These are phyloP conservation scores for Aphanoascus verrucosus DNA, from an alignment of 2,329 filamentous ascomycete species.

Conservation along the genomic window DNA sequence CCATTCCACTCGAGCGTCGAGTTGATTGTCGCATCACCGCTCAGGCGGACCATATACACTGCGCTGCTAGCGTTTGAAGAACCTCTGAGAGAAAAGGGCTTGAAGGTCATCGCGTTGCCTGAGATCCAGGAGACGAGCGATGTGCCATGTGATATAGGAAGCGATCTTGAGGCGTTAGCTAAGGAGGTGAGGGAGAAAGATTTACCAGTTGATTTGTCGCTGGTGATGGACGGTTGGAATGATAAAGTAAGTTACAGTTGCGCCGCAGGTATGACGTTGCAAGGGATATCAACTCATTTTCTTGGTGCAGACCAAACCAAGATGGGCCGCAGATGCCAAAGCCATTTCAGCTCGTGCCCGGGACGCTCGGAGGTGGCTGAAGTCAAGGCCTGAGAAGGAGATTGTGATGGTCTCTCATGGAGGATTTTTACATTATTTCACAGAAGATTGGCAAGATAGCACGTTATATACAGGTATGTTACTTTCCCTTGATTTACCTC, in stretches of 20 bases:
- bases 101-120: conserved; percentile 56
- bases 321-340: conserved; percentile 36
- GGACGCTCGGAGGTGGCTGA: conserved; percentile 51
- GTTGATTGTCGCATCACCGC: conserved; percentile 64
- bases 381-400: conserved; percentile 47
- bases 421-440: conserved; percentile 73
- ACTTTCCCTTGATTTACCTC: background rate
- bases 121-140: conserved; percentile 69
- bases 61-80: conserved; percentile 58
- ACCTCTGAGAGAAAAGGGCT: conserved; percentile 37
- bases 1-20: conserved; percentile 55
- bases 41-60: conserved; percentile 72
- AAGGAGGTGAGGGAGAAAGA: conserved; percentile 49
- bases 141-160: conserved; percentile 66
- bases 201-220: conserved; percentile 51
- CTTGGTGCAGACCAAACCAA: conserved; percentile 24
- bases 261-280: background rate
- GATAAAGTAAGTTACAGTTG: conserved; percentile 45
- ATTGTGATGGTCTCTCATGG: conserved; percentile 73
- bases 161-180: conserved; percentile 43
- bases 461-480: conserved; percentile 37
- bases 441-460: conserved; percentile 63
- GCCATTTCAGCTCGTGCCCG: conserved; percentile 52
- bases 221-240: conserved; percentile 60
- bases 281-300: background rate